Conservation (phyloP, 495 filamentous ascomycete species). For the Astrothelium subdiscretum region DNA sequence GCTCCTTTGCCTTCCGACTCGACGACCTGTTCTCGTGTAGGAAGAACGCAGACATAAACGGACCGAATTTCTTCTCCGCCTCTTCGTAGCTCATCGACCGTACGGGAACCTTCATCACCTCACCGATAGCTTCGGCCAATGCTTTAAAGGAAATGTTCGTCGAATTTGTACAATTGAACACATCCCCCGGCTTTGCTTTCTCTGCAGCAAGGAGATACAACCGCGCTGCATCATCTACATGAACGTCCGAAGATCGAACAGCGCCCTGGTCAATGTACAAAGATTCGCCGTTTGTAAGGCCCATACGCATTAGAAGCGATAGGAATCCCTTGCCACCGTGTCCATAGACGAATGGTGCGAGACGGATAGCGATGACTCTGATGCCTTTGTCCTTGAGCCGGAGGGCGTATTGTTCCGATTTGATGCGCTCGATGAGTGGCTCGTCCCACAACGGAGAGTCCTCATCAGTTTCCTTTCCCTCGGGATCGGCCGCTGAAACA, state of each 20-base stretch:
- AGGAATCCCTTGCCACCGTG: slow-evolving; percentile 30
- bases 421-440: slow-evolving; percentile 18
- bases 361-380: slow-evolving; percentile 24
- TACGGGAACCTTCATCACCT: slow-evolving; percentile 19
- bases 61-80: slow-evolving; percentile 13
- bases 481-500: slow-evolving; percentile 21
- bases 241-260: slow-evolving; percentile 21
- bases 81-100: slow-evolving; percentile 18
- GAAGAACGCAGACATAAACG: slow-evolving; percentile 24
- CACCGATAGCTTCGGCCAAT: slow-evolving; percentile 24
- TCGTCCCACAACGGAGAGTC: slow-evolving; percentile 13
- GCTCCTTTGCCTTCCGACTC: slow-evolving; percentile 24
- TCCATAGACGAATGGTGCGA: slow-evolving; percentile 34
- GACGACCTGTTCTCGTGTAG: slow-evolving; percentile 19
- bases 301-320: slow-evolving; percentile 16
- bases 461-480: slow-evolving; percentile 29
- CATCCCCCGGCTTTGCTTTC: slow-evolving; percentile 19
- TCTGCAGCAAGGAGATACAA: slow-evolving; percentile 30
- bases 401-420: slow-evolving; percentile 19
- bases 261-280: slow-evolving; percentile 17
- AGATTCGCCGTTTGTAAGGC: slow-evolving; percentile 14
- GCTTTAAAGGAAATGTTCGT: slow-evolving; percentile 22
- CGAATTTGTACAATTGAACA: slow-evolving; percentile 23
- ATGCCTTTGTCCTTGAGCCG: slow-evolving; percentile 22
- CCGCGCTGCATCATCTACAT: slow-evolving; percentile 34